Evolutionary conservation across 441 rosid species (phyloP), one percentile per base, ranked within the genome.

Genomic region (Lepidium campestre): DNA sequence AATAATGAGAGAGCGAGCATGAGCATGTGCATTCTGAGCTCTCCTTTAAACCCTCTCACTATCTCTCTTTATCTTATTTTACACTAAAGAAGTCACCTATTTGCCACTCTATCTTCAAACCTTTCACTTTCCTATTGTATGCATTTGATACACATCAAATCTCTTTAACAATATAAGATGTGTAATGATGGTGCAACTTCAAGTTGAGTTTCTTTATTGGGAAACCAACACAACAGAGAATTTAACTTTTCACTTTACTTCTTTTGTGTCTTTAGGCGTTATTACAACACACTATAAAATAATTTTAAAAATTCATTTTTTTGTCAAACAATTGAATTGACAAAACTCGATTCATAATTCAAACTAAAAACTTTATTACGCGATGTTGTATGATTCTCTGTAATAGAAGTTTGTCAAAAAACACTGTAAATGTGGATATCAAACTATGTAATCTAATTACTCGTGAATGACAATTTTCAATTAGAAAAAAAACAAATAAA

Each of bases 51-150:
- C 13, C 58, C 52, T 57, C 11, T 65, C n/a, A 57, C 14, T 32
- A 13, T 41, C 47, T 35, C 55, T 57, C 56, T 67, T 57, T 18
- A 66, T 67, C 37, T 60, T 73, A 46, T 67, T 61, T 74, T 62
- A 68, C 77, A 68, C 74, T 47, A 74, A 74, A 74, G 65, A 67
- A 40, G 73, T 67, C 77, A 67, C 69, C 70, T 68, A 53, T 55
- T 74, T 74, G 41, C 59, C 59, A 61, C 60, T 15, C 77, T 67
- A 67, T 50, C 41, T 36, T 15, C 39, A 15, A 36, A 68, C 73
- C 58, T 60, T 73, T 61, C 73, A 56, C 60, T 73, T 73, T 74
- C 77, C 20, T 73, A 37, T 45, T 36, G 15, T 59, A 52, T 68
- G 59, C 72, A 36, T 58, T 47, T 23, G 56, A 45, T 44, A 55